These are phyloP conservation scores for Teratosphaeria destructans DNA, from an alignment of 2,329 filamentous ascomycete genomes.

Conservation along the genomic window DNA sequence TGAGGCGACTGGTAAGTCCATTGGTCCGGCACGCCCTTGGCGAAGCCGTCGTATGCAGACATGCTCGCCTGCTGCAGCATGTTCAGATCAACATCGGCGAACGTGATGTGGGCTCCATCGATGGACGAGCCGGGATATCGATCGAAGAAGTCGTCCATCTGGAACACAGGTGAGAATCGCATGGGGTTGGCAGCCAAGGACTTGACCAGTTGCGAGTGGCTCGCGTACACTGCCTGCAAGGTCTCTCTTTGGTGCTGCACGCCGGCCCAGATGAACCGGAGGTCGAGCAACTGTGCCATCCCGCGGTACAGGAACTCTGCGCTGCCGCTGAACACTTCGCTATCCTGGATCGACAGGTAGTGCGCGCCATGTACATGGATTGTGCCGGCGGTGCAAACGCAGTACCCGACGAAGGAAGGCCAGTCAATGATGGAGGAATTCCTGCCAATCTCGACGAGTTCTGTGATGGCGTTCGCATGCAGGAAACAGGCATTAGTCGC, in stretches of 20 bases:
- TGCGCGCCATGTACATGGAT: constrained; percentile 81
- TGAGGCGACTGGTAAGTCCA: constrained; percentile 3
- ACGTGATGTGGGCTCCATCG: constrained; percentile 63
- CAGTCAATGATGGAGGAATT: constrained; percentile 67
- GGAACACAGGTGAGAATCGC: constrained; percentile 68
- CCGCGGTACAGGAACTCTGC: constrained; percentile 64
- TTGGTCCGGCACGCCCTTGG: constrained; percentile 37
- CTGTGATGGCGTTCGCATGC: constrained; percentile 78
- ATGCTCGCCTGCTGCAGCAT: constrained; percentile 25
- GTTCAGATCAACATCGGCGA: constrained; percentile 51
- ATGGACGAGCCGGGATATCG: constrained; percentile 64
- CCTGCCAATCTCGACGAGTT: constrained; percentile 68
- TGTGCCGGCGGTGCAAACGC: constrained; percentile 74
- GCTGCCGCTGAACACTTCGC: constrained; percentile 53
- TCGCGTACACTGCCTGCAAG: constrained; percentile 64
- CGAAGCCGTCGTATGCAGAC: neutral
- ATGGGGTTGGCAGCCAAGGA: constrained; percentile 57
- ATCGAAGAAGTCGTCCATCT: constrained; percentile 80
- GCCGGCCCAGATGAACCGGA: constrained; percentile 65
- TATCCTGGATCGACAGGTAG: constrained; percentile 54
- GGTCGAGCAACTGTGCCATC: constrained; percentile 67
- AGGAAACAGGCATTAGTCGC: constrained; percentile 79
- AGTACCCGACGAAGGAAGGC: constrained; percentile 80
- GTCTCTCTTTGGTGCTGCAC: constrained; percentile 73
- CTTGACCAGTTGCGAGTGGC: constrained; percentile 72